Evolutionary conservation across 192 early-diverging fungal species (phyloP), one percentile per base, ranked within the genome.

Genomic region (Coemansia sp.): DNA sequence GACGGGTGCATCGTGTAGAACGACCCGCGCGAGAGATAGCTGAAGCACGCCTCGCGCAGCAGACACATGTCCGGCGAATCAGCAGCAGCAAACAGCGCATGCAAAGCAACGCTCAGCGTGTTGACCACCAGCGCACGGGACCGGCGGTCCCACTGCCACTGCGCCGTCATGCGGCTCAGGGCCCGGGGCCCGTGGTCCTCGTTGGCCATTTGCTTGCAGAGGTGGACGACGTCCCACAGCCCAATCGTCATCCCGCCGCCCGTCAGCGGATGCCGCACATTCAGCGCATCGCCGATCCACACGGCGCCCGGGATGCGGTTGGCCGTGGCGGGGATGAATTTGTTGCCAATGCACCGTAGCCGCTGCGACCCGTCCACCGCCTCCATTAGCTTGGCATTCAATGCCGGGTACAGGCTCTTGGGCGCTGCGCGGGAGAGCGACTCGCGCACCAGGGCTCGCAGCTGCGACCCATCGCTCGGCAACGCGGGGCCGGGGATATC

Each of bases 161-260:
- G 72, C 7, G 81, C 80, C 57, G 74, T 64, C 36, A 92, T 68
- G 10, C 78, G 37, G 2, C 73, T 75, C 4, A 72, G 73, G 11
- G 90, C 85, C 21, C 50, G 54, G 16, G 29, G 54, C 1, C 50
- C 56, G 5, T 35, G 54, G 1, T 57, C 29, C 17, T 34, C 51
- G 10, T 54, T 54, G 21, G 21, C 16, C 9, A 76, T 76, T n/a
- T 91, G 70, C 4, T 93, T 84, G 9, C 83, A 61, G 33, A 97
- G 54, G 34, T 89, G 85, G 1, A 95, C 91, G 4, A 94, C 91
- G 76, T 99, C 97, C 86, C 92, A 95, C 42, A 98, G 85, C 1
- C 89, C 97, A 0, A 99, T 91, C 0, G 97, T 97, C 97, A 99
- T 99, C 27, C 97, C 97, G 79, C 88, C 95, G 48, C 96, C 96